Base-by-base conservation (phyloP, 805 yeast genomes). In the Yamadazyma sp. region DNA sequence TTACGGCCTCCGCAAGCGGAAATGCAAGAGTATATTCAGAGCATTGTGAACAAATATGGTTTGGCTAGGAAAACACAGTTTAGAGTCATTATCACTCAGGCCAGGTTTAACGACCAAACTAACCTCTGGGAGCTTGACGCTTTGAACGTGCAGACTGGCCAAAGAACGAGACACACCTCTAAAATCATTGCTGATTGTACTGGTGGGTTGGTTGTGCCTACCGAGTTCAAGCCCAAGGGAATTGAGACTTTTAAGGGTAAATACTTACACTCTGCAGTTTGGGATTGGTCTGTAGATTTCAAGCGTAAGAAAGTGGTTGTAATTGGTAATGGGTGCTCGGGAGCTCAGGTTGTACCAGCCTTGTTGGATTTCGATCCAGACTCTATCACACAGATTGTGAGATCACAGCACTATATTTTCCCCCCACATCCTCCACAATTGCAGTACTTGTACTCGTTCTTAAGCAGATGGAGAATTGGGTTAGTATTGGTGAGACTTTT, bases 311-410 rank as follows among this genome's bases (percentile, higher is more conserved):
- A 57, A 9, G 69, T 67, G 9, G 54, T 63, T 5, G 70, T 66
- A 9, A 48, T 67, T 19, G 73, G 73, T 11, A 64, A 64, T 46
- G 73, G 73, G 2, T 67, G 73, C 39, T 64, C 70, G 4, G 71
- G 71, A 2, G 60, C 58, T 15, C 71, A 67, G 42, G 52, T 66
- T n/a, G 47, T 67, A 11, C 71, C 73, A 6, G 61, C 60, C 0
- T 40, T 67, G 20, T 47, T 67, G 44, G 55, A 53, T 28, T 42
- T 17, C 21, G 52, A 55, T 8, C 50, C 50, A 4, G 44, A 54
- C 36, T 44, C 55, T 4, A 47, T 67, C 5, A 54, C 57, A 5
- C 72, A 67, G 44, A 35, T 66, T 6, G 54, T 59, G 18, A 52
- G 67, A 38, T 54, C 68, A 5, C 57, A 60, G 42, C 71, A 65